Percentiles rank a stretch among this genome's conserved stretches.
Conservation (phyloP, 257 asterid genomes). For the Leptodermis oblonga region DNA sequence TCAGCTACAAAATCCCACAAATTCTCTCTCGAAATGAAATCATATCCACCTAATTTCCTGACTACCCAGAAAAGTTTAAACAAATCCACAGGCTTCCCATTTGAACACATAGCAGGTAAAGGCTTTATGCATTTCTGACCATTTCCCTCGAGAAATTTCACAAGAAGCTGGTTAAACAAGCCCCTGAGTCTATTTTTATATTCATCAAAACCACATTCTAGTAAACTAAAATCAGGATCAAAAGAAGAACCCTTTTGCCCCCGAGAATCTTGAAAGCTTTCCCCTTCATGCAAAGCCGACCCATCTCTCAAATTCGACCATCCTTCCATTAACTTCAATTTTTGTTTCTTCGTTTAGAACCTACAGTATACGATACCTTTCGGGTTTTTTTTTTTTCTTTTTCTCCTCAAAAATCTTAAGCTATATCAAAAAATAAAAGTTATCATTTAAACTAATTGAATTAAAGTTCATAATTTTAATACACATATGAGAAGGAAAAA, state of each 20-base stretch:
- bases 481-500: neutral
- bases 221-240: conserved; percentile 30
- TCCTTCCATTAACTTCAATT: conserved; percentile 44
- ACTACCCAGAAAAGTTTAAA: conserved; percentile 64
- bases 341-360: neutral
- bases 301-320: conserved; percentile 35
- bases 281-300: conserved; percentile 18
- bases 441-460: neutral
- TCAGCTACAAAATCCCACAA: conserved; percentile 59
- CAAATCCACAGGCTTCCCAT: conserved; percentile 53
- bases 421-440: neutral
- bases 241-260: conserved; percentile 22
- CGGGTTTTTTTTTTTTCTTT: conserved; percentile 5
- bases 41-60: conserved; percentile 54
- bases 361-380: neutral
- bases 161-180: conserved; percentile 53
- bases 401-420: conserved; percentile 4
- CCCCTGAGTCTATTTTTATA: conserved; percentile 46
- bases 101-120: conserved; percentile 45
- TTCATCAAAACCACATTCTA: conserved; percentile 40
- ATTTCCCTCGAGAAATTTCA: conserved; percentile 37
- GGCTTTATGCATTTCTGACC: conserved; percentile 35
- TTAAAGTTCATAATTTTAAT: conserved; percentile 9
- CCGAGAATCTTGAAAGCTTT: conserved; percentile 17
- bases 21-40: conserved; percentile 27